A percentile compares a stretch with the other conserved stretches of the same genome.
phyloP scores from a whole-genome alignment of 768 basidiomycete species.

The Tulasnella sp. region DNA sequence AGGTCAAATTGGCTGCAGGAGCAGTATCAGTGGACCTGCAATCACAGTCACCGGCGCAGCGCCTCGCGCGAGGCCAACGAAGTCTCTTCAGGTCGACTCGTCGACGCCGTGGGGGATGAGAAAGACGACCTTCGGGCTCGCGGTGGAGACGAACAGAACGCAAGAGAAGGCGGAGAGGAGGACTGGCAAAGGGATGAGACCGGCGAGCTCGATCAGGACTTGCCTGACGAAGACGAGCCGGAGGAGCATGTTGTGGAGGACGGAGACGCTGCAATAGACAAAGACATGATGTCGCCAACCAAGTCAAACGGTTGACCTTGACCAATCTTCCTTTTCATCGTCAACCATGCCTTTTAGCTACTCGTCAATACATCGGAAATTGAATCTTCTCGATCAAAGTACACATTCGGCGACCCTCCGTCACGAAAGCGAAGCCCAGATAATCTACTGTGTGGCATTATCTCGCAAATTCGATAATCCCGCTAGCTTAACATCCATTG shows the following conservation, averaged over 20 bases:
- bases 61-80: background rate
- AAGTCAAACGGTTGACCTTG: too few species aligned
- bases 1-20: background rate
- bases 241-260: background rate
- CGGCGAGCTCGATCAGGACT: background rate
- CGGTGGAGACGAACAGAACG: background rate
- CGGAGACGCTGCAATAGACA: too few species aligned
- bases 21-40: background rate
- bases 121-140: background rate
- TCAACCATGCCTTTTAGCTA: too few species aligned
- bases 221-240: background rate
- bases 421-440: too few species aligned
- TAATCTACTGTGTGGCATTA: too few species aligned
- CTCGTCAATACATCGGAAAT: too few species aligned
- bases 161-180: background rate
- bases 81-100: background rate
- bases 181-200: background rate
- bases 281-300: background rate
- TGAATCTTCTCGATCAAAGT: too few species aligned
- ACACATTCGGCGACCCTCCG: too few species aligned
- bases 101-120: background rate
- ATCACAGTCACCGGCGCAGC: background rate
- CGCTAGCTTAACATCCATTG: too few species aligned
- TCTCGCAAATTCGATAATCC: too few species aligned
- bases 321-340: too few species aligned